Conservation (phyloP, 805 yeast species). For the Monosporozyma aerobia region DNA sequence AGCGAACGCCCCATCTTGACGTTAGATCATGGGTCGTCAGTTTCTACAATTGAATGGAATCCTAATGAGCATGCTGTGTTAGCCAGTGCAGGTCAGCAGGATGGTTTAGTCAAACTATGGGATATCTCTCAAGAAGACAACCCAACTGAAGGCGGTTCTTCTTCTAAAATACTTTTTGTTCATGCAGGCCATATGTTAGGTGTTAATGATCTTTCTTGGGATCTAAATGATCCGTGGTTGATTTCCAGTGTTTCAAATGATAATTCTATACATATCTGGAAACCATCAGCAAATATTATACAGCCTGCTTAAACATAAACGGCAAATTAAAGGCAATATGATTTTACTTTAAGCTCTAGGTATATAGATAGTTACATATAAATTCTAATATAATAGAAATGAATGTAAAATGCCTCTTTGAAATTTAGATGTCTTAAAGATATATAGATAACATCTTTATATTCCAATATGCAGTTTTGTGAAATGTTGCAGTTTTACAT, state of each 20-base stretch:
- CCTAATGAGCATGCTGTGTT: constrained; percentile 43
- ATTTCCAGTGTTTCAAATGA: constrained; percentile 75
- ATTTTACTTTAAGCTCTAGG: not conserved
- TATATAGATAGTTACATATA: not conserved
- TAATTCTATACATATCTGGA: constrained; percentile 82
- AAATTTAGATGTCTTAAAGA: too few relatives aligned
- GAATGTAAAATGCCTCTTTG: not conserved
- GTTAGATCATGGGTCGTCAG: constrained; percentile 37
- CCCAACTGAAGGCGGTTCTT: not conserved
- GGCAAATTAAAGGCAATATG: not conserved
- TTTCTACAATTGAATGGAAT: constrained; percentile 70
- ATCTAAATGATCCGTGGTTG: constrained; percentile 58
- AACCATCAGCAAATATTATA: constrained; percentile 41
- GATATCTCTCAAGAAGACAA: constrained; percentile 35
- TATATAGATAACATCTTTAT: too few relatives aligned
- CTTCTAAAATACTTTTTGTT: constrained; percentile 38
- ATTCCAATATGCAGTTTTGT: too few relatives aligned
- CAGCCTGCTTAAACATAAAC: constrained; percentile 5
- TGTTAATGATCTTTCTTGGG: constrained; percentile 80
- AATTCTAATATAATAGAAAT: not conserved
- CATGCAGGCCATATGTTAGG: constrained; percentile 89
- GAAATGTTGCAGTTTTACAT: too few relatives aligned
- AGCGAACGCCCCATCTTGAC: constrained; percentile 21
- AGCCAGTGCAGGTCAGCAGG: constrained; percentile 60
- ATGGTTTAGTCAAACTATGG: constrained; percentile 54